These are phyloP conservation scores for Cercospora beticola DNA, from an alignment of 2,329 filamentous ascomycete genomes.

Conservation along the genomic window DNA sequence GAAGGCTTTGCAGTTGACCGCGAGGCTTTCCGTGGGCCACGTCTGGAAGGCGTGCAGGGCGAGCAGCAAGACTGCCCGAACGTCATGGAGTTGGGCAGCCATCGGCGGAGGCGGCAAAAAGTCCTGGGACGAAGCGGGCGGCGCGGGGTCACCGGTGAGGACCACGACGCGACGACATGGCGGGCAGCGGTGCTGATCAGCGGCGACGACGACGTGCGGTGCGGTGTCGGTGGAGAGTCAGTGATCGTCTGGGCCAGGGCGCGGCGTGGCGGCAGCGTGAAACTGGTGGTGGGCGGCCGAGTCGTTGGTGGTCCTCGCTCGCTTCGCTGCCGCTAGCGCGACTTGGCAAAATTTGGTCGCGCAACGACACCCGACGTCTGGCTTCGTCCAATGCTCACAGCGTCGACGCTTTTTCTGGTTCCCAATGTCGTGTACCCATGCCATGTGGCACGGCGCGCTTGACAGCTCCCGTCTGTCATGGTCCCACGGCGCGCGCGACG, in stretches of 20 bases:
- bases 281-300: background rate
- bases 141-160: background rate
- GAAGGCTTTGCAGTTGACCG: conserved; percentile 1
- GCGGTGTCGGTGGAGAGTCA: background rate
- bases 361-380: conserved; percentile 6
- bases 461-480: conserved; percentile 2
- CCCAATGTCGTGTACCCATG: conserved; percentile 7
- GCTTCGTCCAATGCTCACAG: background rate
- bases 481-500: background rate
- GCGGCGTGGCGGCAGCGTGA: background rate
- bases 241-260: background rate
- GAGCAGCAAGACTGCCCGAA: conserved; percentile 14
- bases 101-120: background rate
- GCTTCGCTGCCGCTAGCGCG: background rate
- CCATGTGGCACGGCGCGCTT: conserved; percentile 10
- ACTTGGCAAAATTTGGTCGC: background rate
- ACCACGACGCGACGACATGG: background rate
- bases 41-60: conserved; percentile 6
- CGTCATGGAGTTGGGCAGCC: conserved; percentile 9
- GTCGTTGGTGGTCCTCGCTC: background rate
- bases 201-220: background rate
- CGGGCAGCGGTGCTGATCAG: background rate
- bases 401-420: background rate
- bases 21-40: conserved; percentile 10
- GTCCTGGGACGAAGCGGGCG: conserved; percentile 2